Percentiles rank a stretch among this genome's conserved stretches.
These are phyloP conservation scores for Mucor saturninus DNA, from an alignment of 371 early-diverging fungal genomes.

Conservation along the genomic window DNA sequence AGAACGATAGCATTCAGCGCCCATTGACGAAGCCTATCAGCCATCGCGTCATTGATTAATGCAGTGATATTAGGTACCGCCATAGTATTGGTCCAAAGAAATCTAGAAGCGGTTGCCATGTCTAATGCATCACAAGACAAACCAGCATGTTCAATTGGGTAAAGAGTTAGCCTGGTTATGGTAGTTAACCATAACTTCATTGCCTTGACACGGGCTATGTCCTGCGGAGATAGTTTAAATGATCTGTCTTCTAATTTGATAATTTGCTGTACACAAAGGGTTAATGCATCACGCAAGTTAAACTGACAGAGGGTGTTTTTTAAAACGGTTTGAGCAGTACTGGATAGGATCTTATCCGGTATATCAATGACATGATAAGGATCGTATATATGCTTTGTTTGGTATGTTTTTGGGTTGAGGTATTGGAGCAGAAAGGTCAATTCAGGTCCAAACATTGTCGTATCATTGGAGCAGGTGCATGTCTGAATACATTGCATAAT, in stretches of 20 bases:
- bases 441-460: slow-evolving; percentile 50
- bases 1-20: background rate
- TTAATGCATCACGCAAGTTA: slow-evolving; percentile 37
- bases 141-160: slow-evolving; percentile 48
- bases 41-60: slow-evolving; percentile 24
- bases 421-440: slow-evolving; percentile 54
- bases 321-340: slow-evolving; percentile 16
- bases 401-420: slow-evolving; percentile 55
- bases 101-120: slow-evolving; percentile 18
- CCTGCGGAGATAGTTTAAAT: slow-evolving; percentile 31
- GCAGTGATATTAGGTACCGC: slow-evolving; percentile 30
- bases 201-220: slow-evolving; percentile 37
- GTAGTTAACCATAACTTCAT: slow-evolving; percentile 60
- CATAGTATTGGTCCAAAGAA: slow-evolving; percentile 30
- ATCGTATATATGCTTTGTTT: slow-evolving; percentile 27
- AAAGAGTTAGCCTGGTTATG: slow-evolving; percentile 52
- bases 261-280: slow-evolving; percentile 38
- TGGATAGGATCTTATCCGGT: slow-evolving; percentile 20
- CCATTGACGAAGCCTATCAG: slow-evolving; percentile 26
- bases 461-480: slow-evolving; percentile 23
- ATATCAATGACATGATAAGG: slow-evolving; percentile 23
- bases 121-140: slow-evolving; percentile 26
- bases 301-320: slow-evolving; percentile 27
- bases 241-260: slow-evolving; percentile 39
- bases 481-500: slow-evolving; percentile 34